Evolutionary conservation across 2,329 filamentous ascomycete genomes (phyloP).

Genomic region (Colletotrichum sansevieriae): DNA sequence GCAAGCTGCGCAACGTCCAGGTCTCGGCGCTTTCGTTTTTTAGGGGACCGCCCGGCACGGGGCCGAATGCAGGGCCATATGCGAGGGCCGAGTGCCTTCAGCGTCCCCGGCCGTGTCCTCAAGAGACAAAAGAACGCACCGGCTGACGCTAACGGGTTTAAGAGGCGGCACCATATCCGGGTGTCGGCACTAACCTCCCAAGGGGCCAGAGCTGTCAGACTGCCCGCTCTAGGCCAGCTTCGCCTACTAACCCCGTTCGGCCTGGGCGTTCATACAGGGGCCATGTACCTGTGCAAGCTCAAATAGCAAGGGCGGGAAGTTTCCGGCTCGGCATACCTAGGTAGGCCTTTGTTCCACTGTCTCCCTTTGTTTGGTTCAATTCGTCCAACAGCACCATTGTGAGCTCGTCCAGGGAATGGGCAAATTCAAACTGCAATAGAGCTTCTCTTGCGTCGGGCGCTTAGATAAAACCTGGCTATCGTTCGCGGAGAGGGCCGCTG

Average conservation of each 20-base stretch:
- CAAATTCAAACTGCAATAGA: neutral
- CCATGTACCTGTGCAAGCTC: neutral
- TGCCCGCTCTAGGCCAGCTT: neutral
- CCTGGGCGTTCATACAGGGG: neutral
- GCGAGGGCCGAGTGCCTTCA: slow-evolving; percentile 14
- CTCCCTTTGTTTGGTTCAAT: too few relatives aligned
- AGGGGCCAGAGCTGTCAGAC: neutral
- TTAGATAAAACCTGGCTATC: slow-evolving; percentile 4
- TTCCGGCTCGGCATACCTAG: too few relatives aligned
- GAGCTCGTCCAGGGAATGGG: neutral
- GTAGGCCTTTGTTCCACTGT: too few relatives aligned
- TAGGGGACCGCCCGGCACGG: slow-evolving; percentile 11
- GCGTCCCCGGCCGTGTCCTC: slow-evolving; percentile 11
- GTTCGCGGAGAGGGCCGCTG: neutral
- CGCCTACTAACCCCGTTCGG: slow-evolving; percentile 2
- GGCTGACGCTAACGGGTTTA: neutral
- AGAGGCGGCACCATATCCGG: neutral
- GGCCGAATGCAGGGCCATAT: slow-evolving; percentile 28
- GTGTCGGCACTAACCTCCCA: slow-evolving; percentile 26
- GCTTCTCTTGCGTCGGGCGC: neutral
- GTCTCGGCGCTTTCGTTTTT: slow-evolving; percentile 21
- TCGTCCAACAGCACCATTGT: neutral
- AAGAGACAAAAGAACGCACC: too few relatives aligned
- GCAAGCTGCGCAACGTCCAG: neutral
- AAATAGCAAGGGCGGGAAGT: too few relatives aligned